Percentiles rank a stretch among this genome's conserved stretches.
Evolutionary conservation across 1,139 yeast species (phyloP).

Genomic region (Eremothecium sinecaudum): DNA sequence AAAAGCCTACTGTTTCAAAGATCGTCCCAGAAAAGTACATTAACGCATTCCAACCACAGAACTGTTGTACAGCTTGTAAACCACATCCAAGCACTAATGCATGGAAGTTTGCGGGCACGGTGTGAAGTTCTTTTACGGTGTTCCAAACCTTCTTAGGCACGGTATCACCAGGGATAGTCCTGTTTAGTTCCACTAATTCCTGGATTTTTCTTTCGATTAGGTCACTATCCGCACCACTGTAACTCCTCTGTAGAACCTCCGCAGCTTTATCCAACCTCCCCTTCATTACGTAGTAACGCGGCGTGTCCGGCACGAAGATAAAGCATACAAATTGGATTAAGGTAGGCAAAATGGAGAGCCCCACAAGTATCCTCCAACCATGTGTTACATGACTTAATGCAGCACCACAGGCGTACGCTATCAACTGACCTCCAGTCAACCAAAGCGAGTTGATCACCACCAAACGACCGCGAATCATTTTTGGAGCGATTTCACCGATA

Average conservation of each 20-base stretch:
- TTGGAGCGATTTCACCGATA: conserved; percentile 87
- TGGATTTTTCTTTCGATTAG: conserved; percentile 49
- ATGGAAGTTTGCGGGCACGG: conserved; percentile 71
- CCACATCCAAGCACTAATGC: conserved; percentile 87
- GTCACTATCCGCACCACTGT: conserved; percentile 47
- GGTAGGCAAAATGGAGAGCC: conserved; percentile 82
- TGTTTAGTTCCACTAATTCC: conserved; percentile 49
- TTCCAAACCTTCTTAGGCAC: conserved; percentile 48
- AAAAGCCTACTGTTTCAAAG: conserved; percentile 79
- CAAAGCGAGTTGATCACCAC: conserved; percentile 43
- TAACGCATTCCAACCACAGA: conserved; percentile 88
- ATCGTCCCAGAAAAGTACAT: conserved; percentile 91
- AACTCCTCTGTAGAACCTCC: conserved; percentile 50
- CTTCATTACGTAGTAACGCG: conserved; percentile 72
- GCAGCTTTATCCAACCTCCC: conserved; percentile 59
- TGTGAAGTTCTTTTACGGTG: conserved; percentile 60
- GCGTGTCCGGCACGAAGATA: conserved; percentile 88
- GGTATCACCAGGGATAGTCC: conserved; percentile 54
- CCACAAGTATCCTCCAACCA: conserved; percentile 93
- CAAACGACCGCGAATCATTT: conserved; percentile 80
- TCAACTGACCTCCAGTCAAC: conserved; percentile 78
- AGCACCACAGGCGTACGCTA: conserved; percentile 90
- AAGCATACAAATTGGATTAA: conserved; percentile 67
- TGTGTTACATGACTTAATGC: conserved; percentile 63
- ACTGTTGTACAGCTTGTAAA: conserved; percentile 89